These are phyloP conservation scores for Irpex lacteus DNA, from an alignment of 1,284 basidiomycete genomes.

Conservation along the genomic window DNA sequence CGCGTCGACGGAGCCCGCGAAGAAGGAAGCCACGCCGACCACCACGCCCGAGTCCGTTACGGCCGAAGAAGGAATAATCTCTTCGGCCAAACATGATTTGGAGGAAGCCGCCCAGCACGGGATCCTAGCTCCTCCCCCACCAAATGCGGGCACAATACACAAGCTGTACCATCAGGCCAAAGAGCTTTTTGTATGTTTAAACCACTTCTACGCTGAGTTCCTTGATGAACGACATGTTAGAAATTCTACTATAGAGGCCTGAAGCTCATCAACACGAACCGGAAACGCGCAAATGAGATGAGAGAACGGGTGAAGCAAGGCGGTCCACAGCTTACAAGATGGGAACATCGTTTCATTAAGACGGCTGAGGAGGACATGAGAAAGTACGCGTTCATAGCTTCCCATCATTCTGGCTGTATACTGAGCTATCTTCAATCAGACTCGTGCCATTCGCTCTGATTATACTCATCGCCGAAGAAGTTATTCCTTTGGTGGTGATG, in stretches of 20 bases:
- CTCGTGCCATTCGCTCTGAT: slow-evolving; percentile 80
- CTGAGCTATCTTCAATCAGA: slow-evolving; percentile 36
- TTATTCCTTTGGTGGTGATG: slow-evolving; percentile 81
- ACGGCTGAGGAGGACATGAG: slow-evolving; percentile 61
- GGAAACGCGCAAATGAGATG: slow-evolving; percentile 52
- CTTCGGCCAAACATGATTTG: slow-evolving; percentile 60
- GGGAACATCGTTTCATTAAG: slow-evolving; percentile 64
- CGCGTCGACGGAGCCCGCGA: not conserved
- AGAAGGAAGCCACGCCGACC: not conserved
- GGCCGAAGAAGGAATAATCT: slow-evolving; percentile 28
- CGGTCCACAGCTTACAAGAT: slow-evolving; percentile 55
- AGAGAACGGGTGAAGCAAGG: slow-evolving; percentile 51
- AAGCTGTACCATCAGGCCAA: slow-evolving; percentile 63
- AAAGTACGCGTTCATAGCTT: slow-evolving; percentile 46
- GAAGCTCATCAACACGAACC: slow-evolving; percentile 64
- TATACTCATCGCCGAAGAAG: slow-evolving; percentile 74
- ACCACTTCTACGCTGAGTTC: not conserved
- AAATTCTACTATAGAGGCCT: slow-evolving; percentile 80
- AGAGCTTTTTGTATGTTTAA: slow-evolving; percentile 58
- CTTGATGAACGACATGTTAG: slow-evolving; percentile 32
- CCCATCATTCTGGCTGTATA: not conserved
- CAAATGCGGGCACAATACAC: slow-evolving; percentile 51
- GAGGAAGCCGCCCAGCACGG: slow-evolving; percentile 64
- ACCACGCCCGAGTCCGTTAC: not conserved
- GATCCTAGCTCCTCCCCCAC: slow-evolving; percentile 62